A percentile compares a stretch with the other conserved stretches of the same genome.
phyloP scores from a whole-genome alignment of 768 basidiomycete species.

The Lepiota subincarnata region DNA sequence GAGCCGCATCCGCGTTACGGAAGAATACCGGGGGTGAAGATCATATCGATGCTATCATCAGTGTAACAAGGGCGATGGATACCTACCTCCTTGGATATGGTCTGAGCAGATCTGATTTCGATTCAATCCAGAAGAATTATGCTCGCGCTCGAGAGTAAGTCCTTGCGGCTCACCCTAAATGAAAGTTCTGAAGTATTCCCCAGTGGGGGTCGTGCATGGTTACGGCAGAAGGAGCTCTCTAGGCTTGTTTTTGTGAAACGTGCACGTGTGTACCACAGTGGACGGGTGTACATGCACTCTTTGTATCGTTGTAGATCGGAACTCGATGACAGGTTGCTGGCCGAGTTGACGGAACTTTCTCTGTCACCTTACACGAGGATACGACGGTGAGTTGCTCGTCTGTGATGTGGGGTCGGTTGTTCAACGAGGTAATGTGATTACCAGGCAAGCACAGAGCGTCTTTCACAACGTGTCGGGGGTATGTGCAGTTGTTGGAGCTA shows the following conservation, averaged over 20 bases:
- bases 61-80: constrained; percentile 69
- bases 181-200: constrained; percentile 32
- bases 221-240: constrained; percentile 71
- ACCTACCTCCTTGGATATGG: constrained; percentile 72
- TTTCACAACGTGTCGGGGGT: constrained; percentile 63
- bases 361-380: constrained; percentile 78
- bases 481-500: constrained; percentile 23
- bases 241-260: constrained; percentile 73
- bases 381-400: constrained; percentile 47
- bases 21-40: constrained; percentile 67
- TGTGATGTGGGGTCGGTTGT: background rate
- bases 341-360: constrained; percentile 68
- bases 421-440: background rate
- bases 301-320: constrained; percentile 69
- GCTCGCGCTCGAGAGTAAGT: constrained; percentile 58
- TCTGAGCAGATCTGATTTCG: constrained; percentile 53
- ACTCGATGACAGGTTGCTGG: constrained; percentile 67
- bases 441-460: constrained; percentile 65
- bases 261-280: constrained; percentile 74
- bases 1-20: constrained; percentile 61
- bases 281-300: constrained; percentile 73
- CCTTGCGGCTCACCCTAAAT: background rate
- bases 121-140: constrained; percentile 64
- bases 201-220: constrained; percentile 52
- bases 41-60: constrained; percentile 81